Conservation (phyloP, 148 eudicot species). For the Rhododendron simsii region DNA sequence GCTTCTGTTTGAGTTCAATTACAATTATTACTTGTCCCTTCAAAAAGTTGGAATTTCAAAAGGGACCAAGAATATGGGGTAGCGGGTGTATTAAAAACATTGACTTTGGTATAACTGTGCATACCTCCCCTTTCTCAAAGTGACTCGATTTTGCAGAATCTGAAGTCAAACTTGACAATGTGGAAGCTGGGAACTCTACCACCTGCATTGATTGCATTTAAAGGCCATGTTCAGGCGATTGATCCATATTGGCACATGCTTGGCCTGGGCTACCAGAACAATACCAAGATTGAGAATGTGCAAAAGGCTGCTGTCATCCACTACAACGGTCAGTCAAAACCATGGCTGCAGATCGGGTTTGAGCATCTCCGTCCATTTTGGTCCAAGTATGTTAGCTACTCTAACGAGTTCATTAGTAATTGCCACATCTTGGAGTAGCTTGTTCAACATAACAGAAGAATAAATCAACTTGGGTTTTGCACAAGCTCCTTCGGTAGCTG, state of each 20-base stretch:
- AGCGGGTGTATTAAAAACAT: neutral
- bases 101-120: neutral
- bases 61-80: neutral
- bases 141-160: conserved; percentile 50
- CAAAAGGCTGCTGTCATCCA: conserved; percentile 95
- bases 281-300: conserved; percentile 62
- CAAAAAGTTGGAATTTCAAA: neutral
- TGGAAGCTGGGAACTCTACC: conserved; percentile 99
- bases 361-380: conserved; percentile 98
- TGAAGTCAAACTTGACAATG: conserved; percentile 87
- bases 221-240: conserved; percentile 81
- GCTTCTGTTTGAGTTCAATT: neutral
- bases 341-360: conserved; percentile 95
- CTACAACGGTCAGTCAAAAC: conserved; percentile 97
- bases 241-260: conserved; percentile 98
- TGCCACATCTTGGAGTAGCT: conserved; percentile 92
- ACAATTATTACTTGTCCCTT: neutral
- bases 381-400: conserved; percentile 87
- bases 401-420: conserved; percentile 77
- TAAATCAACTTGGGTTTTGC: conserved; percentile 20
- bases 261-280: conserved; percentile 92
- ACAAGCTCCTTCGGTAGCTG: conserved; percentile 27
- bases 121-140: neutral
- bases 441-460: conserved; percentile 14
- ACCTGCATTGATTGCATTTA: conserved; percentile 95